phyloP scores from a whole-genome alignment of 805 yeast species.

The Jamesozyma jinghongensis region DNA sequence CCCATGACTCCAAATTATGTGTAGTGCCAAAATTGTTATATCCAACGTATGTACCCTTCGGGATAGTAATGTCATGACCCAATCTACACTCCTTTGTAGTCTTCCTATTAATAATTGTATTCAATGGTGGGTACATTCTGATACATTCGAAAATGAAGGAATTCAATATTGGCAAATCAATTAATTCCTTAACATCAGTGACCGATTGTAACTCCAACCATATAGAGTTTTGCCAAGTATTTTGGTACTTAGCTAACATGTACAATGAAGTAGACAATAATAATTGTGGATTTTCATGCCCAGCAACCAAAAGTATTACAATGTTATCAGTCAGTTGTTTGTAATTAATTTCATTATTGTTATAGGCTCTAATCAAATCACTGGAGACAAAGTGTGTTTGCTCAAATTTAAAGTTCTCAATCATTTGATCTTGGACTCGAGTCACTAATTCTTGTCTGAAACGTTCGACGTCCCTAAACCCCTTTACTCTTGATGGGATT shows the following conservation, averaged over 20 bases:
- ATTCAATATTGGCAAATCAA: slow-evolving; percentile 46
- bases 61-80: slow-evolving; percentile 38
- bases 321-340: slow-evolving; percentile 46
- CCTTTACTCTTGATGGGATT: slow-evolving; percentile 38
- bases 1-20: slow-evolving; percentile 39
- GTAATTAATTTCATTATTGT: slow-evolving; percentile 32
- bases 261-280: slow-evolving; percentile 40
- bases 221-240: slow-evolving; percentile 38
- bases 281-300: slow-evolving; percentile 55
- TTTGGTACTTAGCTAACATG: slow-evolving; percentile 36
- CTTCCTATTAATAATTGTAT: slow-evolving; percentile 44
- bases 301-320: slow-evolving; percentile 48
- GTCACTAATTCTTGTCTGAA: slow-evolving; percentile 34
- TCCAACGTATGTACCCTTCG: slow-evolving; percentile 45
- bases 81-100: slow-evolving; percentile 33
- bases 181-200: slow-evolving; percentile 34
- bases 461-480: slow-evolving; percentile 34
- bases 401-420: slow-evolving; percentile 25
- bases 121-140: slow-evolving; percentile 47
- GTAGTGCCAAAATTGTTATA: slow-evolving; percentile 47
- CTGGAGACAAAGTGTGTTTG: slow-evolving; percentile 35
- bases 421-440: slow-evolving; percentile 29
- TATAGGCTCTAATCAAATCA: slow-evolving; percentile 34
- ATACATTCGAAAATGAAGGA: slow-evolving; percentile 55
- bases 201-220: slow-evolving; percentile 35